Conservation (phyloP, 192 early-diverging fungal species). For the Podila epicladia region DNA sequence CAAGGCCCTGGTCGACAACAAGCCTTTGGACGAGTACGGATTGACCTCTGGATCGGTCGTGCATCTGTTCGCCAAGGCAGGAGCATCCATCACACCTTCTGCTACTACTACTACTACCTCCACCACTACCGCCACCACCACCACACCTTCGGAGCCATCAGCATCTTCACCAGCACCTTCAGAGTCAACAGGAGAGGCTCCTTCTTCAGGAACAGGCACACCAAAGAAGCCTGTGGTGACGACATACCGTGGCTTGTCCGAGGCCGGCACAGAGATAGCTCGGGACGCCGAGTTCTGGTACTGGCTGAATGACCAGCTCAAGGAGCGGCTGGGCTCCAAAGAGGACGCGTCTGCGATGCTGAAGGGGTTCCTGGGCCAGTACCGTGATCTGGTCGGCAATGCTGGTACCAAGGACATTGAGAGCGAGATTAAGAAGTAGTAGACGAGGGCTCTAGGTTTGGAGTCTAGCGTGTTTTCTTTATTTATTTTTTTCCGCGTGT, state of each 20-base stretch:
- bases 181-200: background rate
- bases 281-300: constrained; percentile 48
- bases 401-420: constrained; percentile 46
- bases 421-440: constrained; percentile 30
- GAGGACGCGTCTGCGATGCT: constrained; percentile 46
- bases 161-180: background rate
- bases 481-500: background rate
- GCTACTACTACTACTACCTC: constrained; percentile 2
- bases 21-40: constrained; percentile 60
- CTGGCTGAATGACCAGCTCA: constrained; percentile 47
- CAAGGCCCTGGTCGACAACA: constrained; percentile 64
- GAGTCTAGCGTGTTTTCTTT: background rate
- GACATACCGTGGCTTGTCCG: constrained; percentile 37
- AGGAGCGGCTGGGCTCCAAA: constrained; percentile 46
- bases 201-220: constrained; percentile 3
- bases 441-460: background rate
- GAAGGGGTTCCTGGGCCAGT: constrained; percentile 48
- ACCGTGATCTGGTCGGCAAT: constrained; percentile 43
- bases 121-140: background rate
- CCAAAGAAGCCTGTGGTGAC: constrained; percentile 20
- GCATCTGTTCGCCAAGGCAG: constrained; percentile 61
- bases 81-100: constrained; percentile 4
- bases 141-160: background rate
- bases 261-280: constrained; percentile 31
- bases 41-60: constrained; percentile 53